Conservation (phyloP, 2,329 filamentous ascomycete genomes). For the Chaetomium sp. region DNA sequence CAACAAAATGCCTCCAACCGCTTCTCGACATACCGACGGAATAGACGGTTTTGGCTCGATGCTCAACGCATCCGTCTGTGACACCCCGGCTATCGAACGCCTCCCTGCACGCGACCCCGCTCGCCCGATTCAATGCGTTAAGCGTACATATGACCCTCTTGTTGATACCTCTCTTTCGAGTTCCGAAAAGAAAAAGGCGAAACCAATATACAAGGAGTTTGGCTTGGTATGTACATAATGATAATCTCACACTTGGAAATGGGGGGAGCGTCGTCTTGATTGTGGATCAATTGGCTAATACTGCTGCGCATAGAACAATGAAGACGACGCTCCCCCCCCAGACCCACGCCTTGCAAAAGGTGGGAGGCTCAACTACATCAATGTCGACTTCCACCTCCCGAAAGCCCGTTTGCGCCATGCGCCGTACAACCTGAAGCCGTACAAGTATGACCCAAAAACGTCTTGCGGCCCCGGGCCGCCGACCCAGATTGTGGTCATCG, state of each 20-base stretch:
- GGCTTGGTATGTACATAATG: slow-evolving; percentile 56
- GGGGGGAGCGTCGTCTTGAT: slow-evolving; percentile 56
- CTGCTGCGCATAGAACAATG: slow-evolving; percentile 46
- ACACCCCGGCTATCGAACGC: slow-evolving; percentile 33
- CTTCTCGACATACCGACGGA: slow-evolving; percentile 41
- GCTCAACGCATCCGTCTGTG: slow-evolving; percentile 30
- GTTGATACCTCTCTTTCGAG: slow-evolving; percentile 45
- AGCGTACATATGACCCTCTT: slow-evolving; percentile 56
- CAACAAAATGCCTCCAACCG: slow-evolving; percentile 50
- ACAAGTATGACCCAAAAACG: slow-evolving; percentile 72
- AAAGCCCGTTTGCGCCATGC: slow-evolving; percentile 66
- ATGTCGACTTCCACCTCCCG: slow-evolving; percentile 61
- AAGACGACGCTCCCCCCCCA: slow-evolving; percentile 69
- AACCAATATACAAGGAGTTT: slow-evolving; percentile 58
- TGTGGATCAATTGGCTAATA: slow-evolving; percentile 52
- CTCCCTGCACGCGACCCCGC: slow-evolving; percentile 51
- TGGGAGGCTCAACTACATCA: slow-evolving; percentile 60
- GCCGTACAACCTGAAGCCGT: slow-evolving; percentile 75
- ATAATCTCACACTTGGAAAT: slow-evolving; percentile 33
- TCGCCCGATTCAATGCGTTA: slow-evolving; percentile 48
- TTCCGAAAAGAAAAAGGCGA: slow-evolving; percentile 49
- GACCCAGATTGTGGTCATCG: slow-evolving; percentile 85
- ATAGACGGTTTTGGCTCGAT: slow-evolving; percentile 16
- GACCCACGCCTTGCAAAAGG: slow-evolving; percentile 76
- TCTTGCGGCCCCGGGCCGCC: slow-evolving; percentile 86